phyloP scores from a whole-genome alignment of 1,284 basidiomycete genomes.

The Golubevia sp. region DNA sequence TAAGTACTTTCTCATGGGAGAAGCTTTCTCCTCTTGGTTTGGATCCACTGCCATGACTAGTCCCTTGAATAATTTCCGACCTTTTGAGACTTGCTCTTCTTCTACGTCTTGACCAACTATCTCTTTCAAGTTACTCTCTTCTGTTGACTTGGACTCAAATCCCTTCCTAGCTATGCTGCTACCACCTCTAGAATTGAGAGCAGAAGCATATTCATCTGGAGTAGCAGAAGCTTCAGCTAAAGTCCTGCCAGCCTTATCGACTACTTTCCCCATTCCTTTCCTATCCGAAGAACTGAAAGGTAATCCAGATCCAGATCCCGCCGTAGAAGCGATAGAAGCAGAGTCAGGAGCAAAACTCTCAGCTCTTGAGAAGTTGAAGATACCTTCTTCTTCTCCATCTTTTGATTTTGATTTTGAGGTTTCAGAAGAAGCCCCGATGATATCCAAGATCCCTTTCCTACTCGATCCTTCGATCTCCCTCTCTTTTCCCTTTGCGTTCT shows the following conservation, averaged over 20 bases:
- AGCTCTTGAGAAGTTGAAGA: too few relatives aligned
- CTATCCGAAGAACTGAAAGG: too few relatives aligned
- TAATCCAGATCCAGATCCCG: too few relatives aligned
- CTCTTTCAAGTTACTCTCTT: background rate
- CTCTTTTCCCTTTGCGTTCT: background rate
- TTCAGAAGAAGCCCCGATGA: background rate
- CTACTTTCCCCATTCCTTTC: background rate
- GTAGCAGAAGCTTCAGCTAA: background rate
- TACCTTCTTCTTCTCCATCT: background rate
- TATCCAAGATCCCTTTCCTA: background rate
- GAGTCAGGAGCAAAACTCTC: too few relatives aligned
- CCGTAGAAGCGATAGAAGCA: too few relatives aligned
- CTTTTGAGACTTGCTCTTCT: background rate
- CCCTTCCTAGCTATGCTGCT: too few relatives aligned
- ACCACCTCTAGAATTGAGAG: background rate
- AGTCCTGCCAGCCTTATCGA: background rate
- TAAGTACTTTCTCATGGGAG: background rate
- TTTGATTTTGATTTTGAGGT: background rate
- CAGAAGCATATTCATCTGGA: background rate
- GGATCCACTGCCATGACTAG: background rate
- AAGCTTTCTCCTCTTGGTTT: background rate
- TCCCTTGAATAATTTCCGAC: background rate
- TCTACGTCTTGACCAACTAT: background rate
- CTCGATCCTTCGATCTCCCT: too few relatives aligned
- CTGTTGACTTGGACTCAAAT: background rate